phyloP scores from a whole-genome alignment of 257 asterid genomes.

The Cruciata laevipes region DNA sequence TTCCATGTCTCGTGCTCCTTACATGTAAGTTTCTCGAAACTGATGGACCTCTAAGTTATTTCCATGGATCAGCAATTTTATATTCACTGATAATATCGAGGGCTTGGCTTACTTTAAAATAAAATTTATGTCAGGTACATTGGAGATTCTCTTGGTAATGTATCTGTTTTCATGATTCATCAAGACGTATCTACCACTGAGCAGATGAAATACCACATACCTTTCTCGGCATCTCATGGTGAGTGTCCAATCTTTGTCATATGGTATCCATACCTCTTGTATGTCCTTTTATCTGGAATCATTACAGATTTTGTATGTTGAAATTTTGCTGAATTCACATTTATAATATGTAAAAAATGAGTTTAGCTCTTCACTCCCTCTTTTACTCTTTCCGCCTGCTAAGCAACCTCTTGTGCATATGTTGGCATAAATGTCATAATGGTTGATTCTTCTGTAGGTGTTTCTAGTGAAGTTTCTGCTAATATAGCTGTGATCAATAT shows the following conservation, averaged over 20 bases:
- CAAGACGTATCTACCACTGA: slow-evolving; percentile 41
- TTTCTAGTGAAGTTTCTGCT: slow-evolving; percentile 37
- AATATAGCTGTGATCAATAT: slow-evolving; percentile 44
- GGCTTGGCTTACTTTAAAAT: not conserved
- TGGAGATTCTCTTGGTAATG: slow-evolving; percentile 71
- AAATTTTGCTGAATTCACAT: not conserved
- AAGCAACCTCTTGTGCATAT: not conserved
- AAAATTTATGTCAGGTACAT: slow-evolving; percentile 44
- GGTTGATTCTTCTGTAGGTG: slow-evolving; percentile 32
- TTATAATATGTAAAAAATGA: slow-evolving; percentile 1
- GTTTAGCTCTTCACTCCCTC: not conserved
- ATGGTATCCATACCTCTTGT: not conserved
- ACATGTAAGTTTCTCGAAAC: slow-evolving; percentile 43
- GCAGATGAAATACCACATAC: slow-evolving; percentile 65
- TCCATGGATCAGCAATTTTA: not conserved
- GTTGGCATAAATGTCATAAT: slow-evolving; percentile 11
- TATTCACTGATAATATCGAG: not conserved
- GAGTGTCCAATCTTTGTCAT: slow-evolving; percentile 13
- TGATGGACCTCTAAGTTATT: not conserved
- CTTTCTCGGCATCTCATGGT: slow-evolving; percentile 74
- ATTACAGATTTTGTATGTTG: not conserved
- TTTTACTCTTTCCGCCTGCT: not conserved
- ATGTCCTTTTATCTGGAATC: not conserved
- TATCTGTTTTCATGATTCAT: slow-evolving; percentile 56
- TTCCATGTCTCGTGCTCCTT: slow-evolving; percentile 51